A percentile compares a stretch with the other conserved stretches of the same genome.
Conservation (phyloP, 495 filamentous ascomycete genomes). For the Talaromyces wortmannii region DNA sequence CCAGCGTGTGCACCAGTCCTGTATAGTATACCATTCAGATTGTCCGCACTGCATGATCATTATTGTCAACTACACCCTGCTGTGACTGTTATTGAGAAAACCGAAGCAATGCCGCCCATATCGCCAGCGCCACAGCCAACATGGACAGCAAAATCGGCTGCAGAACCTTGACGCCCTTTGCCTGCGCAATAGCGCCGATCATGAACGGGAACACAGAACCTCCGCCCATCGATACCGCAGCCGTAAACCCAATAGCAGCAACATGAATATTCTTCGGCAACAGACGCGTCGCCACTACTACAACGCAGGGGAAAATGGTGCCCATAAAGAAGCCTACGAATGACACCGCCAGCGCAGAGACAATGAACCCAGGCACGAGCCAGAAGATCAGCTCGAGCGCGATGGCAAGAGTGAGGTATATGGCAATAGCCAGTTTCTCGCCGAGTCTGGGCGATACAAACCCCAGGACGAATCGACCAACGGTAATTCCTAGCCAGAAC, state of each 20-base stretch:
- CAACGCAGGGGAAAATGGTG: slow-evolving; percentile 65
- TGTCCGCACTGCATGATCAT: no score
- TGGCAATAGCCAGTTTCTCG: slow-evolving; percentile 49
- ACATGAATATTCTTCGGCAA: slow-evolving; percentile 73
- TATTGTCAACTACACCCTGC: no score
- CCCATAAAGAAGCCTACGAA: slow-evolving; percentile 65
- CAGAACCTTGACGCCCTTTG: slow-evolving; percentile 70
- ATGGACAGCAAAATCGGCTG: slow-evolving; percentile 71
- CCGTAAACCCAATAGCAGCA: slow-evolving; percentile 73
- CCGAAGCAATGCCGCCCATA: not conserved
- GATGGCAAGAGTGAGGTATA: slow-evolving; percentile 46
- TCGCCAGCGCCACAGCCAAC: slow-evolving; percentile 23
- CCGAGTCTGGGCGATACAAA: slow-evolving; percentile 56
- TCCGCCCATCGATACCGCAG: slow-evolving; percentile 72
- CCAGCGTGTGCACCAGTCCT: no score
- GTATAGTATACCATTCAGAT: no score
- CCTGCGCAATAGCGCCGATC: slow-evolving; percentile 76
- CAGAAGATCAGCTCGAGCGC: slow-evolving; percentile 54
- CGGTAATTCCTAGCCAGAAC: slow-evolving; percentile 59
- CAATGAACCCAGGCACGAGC: slow-evolving; percentile 65
- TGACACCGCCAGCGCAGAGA: slow-evolving; percentile 60
- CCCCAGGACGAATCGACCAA: slow-evolving; percentile 52
- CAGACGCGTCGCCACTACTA: slow-evolving; percentile 72
- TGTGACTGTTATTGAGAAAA: not conserved
- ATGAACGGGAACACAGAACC: slow-evolving; percentile 78